phyloP scores from a whole-genome alignment of 1,284 basidiomycete genomes.

The Fomitiporia mediterranea region DNA sequence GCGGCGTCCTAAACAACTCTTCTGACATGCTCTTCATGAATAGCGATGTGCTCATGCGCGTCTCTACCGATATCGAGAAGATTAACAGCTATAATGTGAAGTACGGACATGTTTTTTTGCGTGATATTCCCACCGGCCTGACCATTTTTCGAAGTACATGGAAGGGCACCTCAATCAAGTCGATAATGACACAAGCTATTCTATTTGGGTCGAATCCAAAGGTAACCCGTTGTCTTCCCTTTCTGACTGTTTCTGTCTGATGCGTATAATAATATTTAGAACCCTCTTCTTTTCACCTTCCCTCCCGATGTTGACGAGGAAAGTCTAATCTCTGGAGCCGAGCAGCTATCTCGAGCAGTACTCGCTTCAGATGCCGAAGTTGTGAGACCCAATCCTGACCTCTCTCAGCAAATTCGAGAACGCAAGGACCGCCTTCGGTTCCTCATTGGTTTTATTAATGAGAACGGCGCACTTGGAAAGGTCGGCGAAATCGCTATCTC shows the following conservation, averaged over 20 bases:
- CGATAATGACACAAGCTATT: constrained; percentile 85
- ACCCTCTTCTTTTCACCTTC: constrained; percentile 82
- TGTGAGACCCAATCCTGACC: constrained; percentile 73
- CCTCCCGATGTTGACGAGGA: constrained; percentile 76
- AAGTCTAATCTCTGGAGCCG: constrained; percentile 74
- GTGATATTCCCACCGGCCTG: not conserved
- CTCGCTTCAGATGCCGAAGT: constrained; percentile 71
- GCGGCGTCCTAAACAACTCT: constrained; percentile 51
- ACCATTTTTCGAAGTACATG: constrained; percentile 42
- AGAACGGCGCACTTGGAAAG: constrained; percentile 74
- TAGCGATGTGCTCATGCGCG: constrained; percentile 63
- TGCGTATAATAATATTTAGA: constrained; percentile 42
- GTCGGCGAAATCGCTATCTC: constrained; percentile 34
- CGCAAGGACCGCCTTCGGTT: constrained; percentile 74
- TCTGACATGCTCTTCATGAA: constrained; percentile 58
- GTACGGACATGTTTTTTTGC: constrained; percentile 35
- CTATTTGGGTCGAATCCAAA: constrained; percentile 69
- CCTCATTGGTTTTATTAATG: constrained; percentile 84
- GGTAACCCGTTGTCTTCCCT: constrained; percentile 31
- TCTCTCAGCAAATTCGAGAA: constrained; percentile 74
- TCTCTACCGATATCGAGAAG: constrained; percentile 55
- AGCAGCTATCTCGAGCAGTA: constrained; percentile 73
- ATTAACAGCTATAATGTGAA: constrained; percentile 53
- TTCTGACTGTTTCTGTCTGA: constrained; percentile 18
- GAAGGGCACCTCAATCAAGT: constrained; percentile 67